Conservation (phyloP, 441 rosid species). For the Gossypium gossypioides region DNA sequence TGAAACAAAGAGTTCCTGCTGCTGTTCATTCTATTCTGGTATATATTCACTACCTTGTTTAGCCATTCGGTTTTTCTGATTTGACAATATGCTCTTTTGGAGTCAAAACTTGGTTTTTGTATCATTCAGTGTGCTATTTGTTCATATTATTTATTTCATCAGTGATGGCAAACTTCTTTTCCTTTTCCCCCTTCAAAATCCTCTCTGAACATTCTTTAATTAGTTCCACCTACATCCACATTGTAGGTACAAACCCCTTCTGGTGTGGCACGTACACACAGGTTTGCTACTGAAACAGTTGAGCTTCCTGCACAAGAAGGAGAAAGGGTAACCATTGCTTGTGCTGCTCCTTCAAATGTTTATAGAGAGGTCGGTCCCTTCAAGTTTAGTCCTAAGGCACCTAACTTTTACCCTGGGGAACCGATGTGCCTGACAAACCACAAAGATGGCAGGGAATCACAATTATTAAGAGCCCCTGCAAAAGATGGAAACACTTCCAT, state of each 20-base stretch:
- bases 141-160: not conserved
- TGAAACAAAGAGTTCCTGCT: constrained; percentile 58
- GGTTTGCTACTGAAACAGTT: constrained; percentile 83
- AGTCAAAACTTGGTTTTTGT: not conserved
- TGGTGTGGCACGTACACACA: constrained; percentile 73
- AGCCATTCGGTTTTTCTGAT: not conserved
- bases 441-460: constrained; percentile 56
- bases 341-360: constrained; percentile 69
- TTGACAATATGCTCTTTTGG: not conserved
- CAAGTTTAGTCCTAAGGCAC: constrained; percentile 62
- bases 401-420: constrained; percentile 71
- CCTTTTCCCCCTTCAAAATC: not conserved
- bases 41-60: constrained; percentile 15
- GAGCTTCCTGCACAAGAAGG: constrained; percentile 89
- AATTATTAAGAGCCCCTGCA: constrained; percentile 59
- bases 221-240: not conserved
- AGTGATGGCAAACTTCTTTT: not conserved
- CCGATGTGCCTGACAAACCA: constrained; percentile 86
- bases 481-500: constrained; percentile 53
- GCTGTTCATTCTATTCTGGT: constrained; percentile 94
- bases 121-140: not conserved
- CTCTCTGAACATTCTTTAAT: not conserved
- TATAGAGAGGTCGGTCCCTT: constrained; percentile 76
- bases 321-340: constrained; percentile 81
- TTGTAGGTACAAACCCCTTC: constrained; percentile 80